phyloP scores from a whole-genome alignment of 805 yeast species.

The Ogataea sp. region DNA sequence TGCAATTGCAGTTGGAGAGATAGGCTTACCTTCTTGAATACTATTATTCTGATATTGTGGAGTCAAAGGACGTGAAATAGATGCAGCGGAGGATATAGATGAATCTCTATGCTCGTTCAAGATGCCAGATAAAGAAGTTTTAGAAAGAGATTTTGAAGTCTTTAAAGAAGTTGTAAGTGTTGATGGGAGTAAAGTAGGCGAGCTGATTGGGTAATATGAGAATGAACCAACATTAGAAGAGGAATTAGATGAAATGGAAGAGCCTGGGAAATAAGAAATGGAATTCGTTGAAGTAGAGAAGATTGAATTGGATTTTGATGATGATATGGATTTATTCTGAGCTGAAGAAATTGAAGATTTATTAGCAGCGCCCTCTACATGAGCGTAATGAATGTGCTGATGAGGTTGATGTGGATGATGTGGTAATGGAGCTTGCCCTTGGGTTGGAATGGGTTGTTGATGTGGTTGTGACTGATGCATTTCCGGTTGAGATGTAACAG shows the following conservation, averaged over 20 bases:
- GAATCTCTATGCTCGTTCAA: not conserved
- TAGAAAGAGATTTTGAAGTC: not conserved
- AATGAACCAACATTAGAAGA: not conserved
- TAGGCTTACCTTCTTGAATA: not conserved
- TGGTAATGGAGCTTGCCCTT: not conserved
- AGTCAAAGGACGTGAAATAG: not conserved
- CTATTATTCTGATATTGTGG: not conserved
- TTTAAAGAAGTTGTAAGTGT: constrained; percentile 1
- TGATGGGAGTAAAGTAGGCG: constrained; percentile 15
- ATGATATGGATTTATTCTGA: too few species aligned
- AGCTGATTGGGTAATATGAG: constrained; percentile 16
- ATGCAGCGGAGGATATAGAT: not conserved
- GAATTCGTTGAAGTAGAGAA: not conserved
- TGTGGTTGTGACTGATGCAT: too few species aligned
- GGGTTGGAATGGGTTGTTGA: too few species aligned
- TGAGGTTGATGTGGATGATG: not conserved
- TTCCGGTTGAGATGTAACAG: too few species aligned
- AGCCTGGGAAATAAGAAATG: constrained; percentile 7
- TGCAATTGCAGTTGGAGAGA: not conserved
- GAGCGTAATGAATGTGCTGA: constrained; percentile 1
- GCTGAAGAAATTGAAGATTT: constrained; percentile 8
- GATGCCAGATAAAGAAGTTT: not conserved
- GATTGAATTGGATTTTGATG: not conserved
- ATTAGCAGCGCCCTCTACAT: too few species aligned
- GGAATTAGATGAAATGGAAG: constrained; percentile 20